Conservation (phyloP, 2,329 filamentous ascomycete species). For the Ascochyta fabae region DNA sequence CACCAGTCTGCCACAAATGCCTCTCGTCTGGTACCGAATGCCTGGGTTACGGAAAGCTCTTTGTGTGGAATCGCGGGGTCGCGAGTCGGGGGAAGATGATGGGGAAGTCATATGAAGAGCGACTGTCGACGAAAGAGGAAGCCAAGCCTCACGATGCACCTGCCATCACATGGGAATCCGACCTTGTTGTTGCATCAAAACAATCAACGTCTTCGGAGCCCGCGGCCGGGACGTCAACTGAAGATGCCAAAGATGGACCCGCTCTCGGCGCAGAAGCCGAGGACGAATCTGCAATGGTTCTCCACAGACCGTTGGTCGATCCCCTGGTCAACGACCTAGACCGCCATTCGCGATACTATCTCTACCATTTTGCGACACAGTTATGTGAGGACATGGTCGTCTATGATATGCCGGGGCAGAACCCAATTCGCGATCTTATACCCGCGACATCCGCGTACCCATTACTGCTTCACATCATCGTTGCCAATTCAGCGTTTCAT, state of each 20-base stretch:
- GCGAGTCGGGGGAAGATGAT: slow-evolving; percentile 61
- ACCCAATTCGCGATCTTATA: slow-evolving; percentile 58
- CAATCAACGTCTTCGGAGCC: slow-evolving; percentile 1
- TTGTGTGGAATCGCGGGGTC: slow-evolving; percentile 65
- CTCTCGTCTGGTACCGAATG: slow-evolving; percentile 62
- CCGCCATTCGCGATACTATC: slow-evolving; percentile 53
- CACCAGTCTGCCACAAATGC: slow-evolving; percentile 67
- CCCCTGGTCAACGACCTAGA: slow-evolving; percentile 63
- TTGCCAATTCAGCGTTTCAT: slow-evolving; percentile 58
- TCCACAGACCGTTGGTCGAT: slow-evolving; percentile 58
- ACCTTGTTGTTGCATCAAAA: slow-evolving; percentile 14
- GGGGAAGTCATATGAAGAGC: slow-evolving; percentile 58
- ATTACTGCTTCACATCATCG: slow-evolving; percentile 54
- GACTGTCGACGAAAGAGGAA: slow-evolving; percentile 27
- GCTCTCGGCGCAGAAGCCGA: slow-evolving; percentile 11
- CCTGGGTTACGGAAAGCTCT: slow-evolving; percentile 66
- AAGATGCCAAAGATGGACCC: not conserved
- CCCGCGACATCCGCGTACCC: slow-evolving; percentile 54
- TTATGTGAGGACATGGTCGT: slow-evolving; percentile 63
- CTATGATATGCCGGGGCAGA: slow-evolving; percentile 54
- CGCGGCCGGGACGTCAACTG: not conserved
- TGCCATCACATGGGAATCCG: slow-evolving; percentile 28
- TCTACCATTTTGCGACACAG: slow-evolving; percentile 56
- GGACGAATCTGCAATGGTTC: slow-evolving; percentile 28
- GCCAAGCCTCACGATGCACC: slow-evolving; percentile 31